Percentiles rank a stretch among this genome's conserved stretches.
Conservation (phyloP, 2,329 filamentous ascomycete species). For the Trichoderma sp. region DNA sequence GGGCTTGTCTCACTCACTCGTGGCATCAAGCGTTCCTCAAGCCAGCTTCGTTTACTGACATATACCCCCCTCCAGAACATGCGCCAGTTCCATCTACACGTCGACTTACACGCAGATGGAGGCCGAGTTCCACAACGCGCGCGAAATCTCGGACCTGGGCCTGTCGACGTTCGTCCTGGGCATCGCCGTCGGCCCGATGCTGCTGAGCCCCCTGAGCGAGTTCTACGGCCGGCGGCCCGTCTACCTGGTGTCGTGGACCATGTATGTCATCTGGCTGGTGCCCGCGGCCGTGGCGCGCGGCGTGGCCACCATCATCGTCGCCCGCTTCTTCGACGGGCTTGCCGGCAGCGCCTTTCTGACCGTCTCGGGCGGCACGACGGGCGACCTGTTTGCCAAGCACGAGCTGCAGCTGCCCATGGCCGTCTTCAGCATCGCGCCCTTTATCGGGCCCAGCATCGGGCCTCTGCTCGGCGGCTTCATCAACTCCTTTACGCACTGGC, state of each 20-base stretch:
- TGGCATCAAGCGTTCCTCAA: background rate
- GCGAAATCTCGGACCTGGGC: slow-evolving; percentile 75
- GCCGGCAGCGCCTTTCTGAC: slow-evolving; percentile 68
- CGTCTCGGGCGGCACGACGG: slow-evolving; percentile 83
- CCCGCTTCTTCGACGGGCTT: slow-evolving; percentile 76
- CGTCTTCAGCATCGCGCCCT: slow-evolving; percentile 69
- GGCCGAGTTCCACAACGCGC: slow-evolving; percentile 70
- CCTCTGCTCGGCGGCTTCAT: slow-evolving; percentile 77
- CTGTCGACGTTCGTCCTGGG: slow-evolving; percentile 83
- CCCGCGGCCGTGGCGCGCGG: slow-evolving; percentile 81
- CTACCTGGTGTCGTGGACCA: slow-evolving; percentile 72
- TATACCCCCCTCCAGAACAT: slow-evolving; percentile 59
- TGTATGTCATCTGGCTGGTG: slow-evolving; percentile 79
- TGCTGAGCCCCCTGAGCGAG: slow-evolving; percentile 66
- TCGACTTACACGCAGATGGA: slow-evolving; percentile 78
- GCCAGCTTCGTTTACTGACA: background rate
- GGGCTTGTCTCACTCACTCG: background rate
- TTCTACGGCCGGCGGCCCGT: slow-evolving; percentile 84
- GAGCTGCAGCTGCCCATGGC: slow-evolving; percentile 82
- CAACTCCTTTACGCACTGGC: slow-evolving; percentile 72
- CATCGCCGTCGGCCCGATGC: slow-evolving; percentile 63
- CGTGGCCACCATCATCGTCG: slow-evolving; percentile 76
- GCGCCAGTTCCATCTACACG: slow-evolving; percentile 86
- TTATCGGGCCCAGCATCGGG: slow-evolving; percentile 62
- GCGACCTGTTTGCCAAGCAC: slow-evolving; percentile 71